Conservation (phyloP, 371 early-diverging fungal genomes). For the Mortierella sp. region DNA sequence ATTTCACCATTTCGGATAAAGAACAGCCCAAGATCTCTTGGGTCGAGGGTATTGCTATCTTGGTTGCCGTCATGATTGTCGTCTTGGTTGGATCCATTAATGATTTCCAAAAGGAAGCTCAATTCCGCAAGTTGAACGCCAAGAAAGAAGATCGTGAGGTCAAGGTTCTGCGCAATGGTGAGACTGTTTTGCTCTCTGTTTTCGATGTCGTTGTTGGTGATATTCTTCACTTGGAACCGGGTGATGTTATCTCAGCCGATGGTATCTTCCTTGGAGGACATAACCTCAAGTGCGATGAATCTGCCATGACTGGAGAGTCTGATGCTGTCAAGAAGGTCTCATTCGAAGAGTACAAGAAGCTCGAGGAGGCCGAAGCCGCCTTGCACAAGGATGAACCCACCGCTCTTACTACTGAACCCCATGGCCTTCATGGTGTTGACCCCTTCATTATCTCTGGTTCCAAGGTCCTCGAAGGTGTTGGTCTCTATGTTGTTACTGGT, state of each 20-base stretch:
- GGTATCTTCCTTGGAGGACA: constrained; percentile 86
- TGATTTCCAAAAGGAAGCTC: constrained; percentile 90
- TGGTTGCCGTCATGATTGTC: constrained; percentile 85
- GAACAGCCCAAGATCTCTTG: constrained; percentile 67
- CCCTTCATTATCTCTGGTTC: constrained; percentile 81
- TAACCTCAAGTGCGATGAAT: constrained; percentile 92
- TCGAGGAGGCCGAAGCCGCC: constrained; percentile 61
- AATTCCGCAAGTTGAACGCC: constrained; percentile 85
- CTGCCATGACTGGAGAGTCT: constrained; percentile 94
- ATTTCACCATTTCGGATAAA: constrained; percentile 41
- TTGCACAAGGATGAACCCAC: constrained; percentile 27
- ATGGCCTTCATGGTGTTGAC: constrained; percentile 59
- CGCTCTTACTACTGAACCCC: constrained; percentile 48
- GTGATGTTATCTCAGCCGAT: constrained; percentile 94
- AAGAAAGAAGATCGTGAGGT: constrained; percentile 86
- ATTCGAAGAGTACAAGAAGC: constrained; percentile 40
- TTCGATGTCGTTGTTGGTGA: constrained; percentile 92
- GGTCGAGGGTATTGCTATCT: constrained; percentile 85
- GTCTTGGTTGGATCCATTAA: constrained; percentile 84
- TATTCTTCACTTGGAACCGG: constrained; percentile 91
- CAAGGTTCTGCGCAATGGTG: constrained; percentile 79
- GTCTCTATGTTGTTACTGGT: constrained; percentile 74
- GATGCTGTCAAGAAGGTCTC: constrained; percentile 82
- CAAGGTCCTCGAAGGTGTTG: constrained; percentile 85
- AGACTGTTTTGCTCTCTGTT: constrained; percentile 85